A percentile compares a stretch with the other conserved stretches of the same genome.
These are phyloP conservation scores for Musa itinerans DNA, from an alignment of 176 grass and related monocot genomes.

Conservation along the genomic window DNA sequence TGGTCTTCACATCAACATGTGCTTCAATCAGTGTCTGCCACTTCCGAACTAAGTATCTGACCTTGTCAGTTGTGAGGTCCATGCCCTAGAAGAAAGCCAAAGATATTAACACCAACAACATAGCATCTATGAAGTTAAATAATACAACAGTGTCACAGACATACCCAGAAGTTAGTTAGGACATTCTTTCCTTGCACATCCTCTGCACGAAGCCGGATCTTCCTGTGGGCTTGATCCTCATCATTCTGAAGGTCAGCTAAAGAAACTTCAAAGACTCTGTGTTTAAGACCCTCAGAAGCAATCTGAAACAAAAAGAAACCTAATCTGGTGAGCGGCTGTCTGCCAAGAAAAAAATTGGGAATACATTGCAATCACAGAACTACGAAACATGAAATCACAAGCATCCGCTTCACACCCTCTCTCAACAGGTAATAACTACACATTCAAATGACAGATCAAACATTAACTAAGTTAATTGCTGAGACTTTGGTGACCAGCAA, in stretches of 20 bases:
- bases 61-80: constrained; percentile 56
- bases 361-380: no score
- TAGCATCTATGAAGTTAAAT: background rate
- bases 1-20: constrained; percentile 69
- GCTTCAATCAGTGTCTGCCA: constrained; percentile 77
- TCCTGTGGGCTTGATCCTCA: constrained; percentile 66
- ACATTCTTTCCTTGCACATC: constrained; percentile 73
- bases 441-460: no score
- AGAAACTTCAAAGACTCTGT: constrained; percentile 71
- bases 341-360: no score
- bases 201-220: constrained; percentile 68
- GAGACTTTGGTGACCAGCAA: no score
- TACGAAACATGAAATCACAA: no score
- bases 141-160: background rate
- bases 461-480: no score
- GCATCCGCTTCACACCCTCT: no score
- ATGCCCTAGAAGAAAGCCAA: constrained; percentile 30
- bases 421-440: no score
- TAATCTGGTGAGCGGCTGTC: no score
- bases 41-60: constrained; percentile 62
- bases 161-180: constrained; percentile 76
- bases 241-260: constrained; percentile 67
- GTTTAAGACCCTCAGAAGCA: constrained; percentile 70
- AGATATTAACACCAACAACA: background rate
- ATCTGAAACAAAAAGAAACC: constrained; percentile 29